Percentiles rank a stretch among this genome's conserved stretches.
These are phyloP conservation scores for Hymenoscyphus infarciens DNA, from an alignment of 2,329 filamentous ascomycete species.

Conservation along the genomic window DNA sequence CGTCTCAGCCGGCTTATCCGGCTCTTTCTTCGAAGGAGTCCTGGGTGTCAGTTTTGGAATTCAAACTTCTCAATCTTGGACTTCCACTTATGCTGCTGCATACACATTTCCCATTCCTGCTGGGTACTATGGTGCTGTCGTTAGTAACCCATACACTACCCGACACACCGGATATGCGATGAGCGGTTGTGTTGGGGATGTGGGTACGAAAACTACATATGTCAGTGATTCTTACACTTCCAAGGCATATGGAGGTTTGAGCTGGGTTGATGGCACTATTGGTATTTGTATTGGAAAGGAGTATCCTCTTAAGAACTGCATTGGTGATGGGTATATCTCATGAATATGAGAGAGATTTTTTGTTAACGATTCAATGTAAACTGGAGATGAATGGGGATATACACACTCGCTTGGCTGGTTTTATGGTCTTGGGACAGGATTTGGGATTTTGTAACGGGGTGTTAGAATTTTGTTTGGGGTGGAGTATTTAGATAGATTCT, in stretches of 20 bases:
- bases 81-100: conserved; percentile 32
- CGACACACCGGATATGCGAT: conserved; percentile 37
- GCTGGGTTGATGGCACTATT: conserved; percentile 42
- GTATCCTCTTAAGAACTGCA: conserved; percentile 39
- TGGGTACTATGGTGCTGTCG: conserved; percentile 39
- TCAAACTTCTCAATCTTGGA: conserved; percentile 35
- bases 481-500: too few relatives aligned
- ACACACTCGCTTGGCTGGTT: not conserved
- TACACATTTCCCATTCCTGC: conserved; percentile 36
- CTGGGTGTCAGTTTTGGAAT: conserved; percentile 30
- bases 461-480: too few relatives aligned
- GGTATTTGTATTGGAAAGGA: conserved; percentile 37
- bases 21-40: conserved; percentile 32
- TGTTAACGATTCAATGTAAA: not conserved
- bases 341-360: not conserved
- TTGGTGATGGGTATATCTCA: conserved; percentile 34
- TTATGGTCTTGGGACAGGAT: not conserved
- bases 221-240: conserved; percentile 37
- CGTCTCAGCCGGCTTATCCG: conserved; percentile 23
- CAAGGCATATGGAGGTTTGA: conserved; percentile 35
- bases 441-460: too few relatives aligned
- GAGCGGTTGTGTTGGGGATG: conserved; percentile 35
- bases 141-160: conserved; percentile 38
- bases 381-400: not conserved
- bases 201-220: conserved; percentile 27